Evolutionary conservation across 1,284 basidiomycete species (phyloP).

Genomic region (Tranzscheliella williamsii): DNA sequence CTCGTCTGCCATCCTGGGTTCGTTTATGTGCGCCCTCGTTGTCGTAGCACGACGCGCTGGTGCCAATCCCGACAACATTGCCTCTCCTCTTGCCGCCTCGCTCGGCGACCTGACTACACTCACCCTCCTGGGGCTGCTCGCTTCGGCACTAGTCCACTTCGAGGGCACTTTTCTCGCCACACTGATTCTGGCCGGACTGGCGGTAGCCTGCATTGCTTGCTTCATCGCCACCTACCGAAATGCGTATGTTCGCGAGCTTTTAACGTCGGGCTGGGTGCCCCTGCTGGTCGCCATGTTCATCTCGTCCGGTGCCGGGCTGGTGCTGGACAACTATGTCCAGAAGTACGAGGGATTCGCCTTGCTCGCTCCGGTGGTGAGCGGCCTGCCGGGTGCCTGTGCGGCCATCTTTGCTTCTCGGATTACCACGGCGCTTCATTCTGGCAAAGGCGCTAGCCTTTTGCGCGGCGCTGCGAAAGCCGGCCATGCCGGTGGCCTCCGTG

Average conservation of each 20-base stretch:
- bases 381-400: constrained; percentile 73
- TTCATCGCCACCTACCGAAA: constrained; percentile 69
- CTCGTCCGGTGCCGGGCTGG: constrained; percentile 84
- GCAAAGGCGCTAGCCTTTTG: constrained; percentile 31
- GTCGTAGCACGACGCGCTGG: constrained; percentile 75
- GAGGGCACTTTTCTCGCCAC: constrained; percentile 62
- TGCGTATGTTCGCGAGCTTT: constrained; percentile 70
- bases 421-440: constrained; percentile 77
- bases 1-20: constrained; percentile 79
- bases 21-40: constrained; percentile 87
- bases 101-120: constrained; percentile 87
- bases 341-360: constrained; percentile 85
- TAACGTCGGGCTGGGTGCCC: constrained; percentile 84
- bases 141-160: constrained; percentile 57
- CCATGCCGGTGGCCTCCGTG: constrained; percentile 18
- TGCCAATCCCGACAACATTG: constrained; percentile 92
- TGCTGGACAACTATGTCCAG: constrained; percentile 84
- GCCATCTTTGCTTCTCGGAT: constrained; percentile 88
- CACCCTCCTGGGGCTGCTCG: constrained; percentile 61
- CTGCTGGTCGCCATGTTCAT: constrained; percentile 90
- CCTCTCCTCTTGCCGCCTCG: constrained; percentile 87
- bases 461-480: constrained; percentile 7
- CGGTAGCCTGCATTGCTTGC: constrained; percentile 68
- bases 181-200: constrained; percentile 69
- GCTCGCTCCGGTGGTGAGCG: constrained; percentile 84